phyloP scores from a whole-genome alignment of 1,284 basidiomycete species.

The Moesziomyces parantarcticus region DNA sequence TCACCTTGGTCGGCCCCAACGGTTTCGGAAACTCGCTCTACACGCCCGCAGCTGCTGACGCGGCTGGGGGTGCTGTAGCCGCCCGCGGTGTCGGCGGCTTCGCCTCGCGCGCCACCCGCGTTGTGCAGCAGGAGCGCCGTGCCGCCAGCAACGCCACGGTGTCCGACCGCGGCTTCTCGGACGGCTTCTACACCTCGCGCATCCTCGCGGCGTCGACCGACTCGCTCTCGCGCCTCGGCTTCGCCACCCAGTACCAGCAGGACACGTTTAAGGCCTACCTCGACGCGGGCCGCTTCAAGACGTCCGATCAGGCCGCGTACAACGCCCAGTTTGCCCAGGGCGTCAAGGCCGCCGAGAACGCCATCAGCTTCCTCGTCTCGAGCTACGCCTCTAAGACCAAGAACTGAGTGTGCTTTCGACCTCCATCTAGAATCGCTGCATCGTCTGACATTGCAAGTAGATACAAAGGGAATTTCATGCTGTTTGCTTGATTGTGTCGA shows the following conservation, averaged over 20 bases:
- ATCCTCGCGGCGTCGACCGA: slow-evolving; percentile 72
- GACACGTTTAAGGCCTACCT: slow-evolving; percentile 68
- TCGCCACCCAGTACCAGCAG: slow-evolving; percentile 74
- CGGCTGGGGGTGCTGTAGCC: background rate
- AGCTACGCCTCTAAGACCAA: slow-evolving; percentile 20
- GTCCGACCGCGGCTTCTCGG: slow-evolving; percentile 72
- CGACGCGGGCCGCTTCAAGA: slow-evolving; percentile 18
- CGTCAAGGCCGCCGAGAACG: slow-evolving; percentile 38
- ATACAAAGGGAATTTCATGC: no score
- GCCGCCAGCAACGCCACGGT: slow-evolving; percentile 11
- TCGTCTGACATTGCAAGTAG: no score
- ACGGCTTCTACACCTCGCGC: slow-evolving; percentile 76
- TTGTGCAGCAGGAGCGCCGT: slow-evolving; percentile 9
- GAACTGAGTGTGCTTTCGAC: background rate
- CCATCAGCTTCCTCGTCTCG: slow-evolving; percentile 39
- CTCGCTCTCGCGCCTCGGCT: slow-evolving; percentile 75
- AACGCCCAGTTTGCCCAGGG: slow-evolving; percentile 45
- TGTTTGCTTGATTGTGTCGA: background rate
- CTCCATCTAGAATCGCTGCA: no score
- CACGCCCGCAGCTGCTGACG: background rate
- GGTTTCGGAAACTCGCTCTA: slow-evolving; percentile 35
- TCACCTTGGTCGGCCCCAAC: slow-evolving; percentile 22
- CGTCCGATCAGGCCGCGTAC: slow-evolving; percentile 23
- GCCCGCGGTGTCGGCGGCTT: slow-evolving; percentile 25
- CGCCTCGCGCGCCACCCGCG: slow-evolving; percentile 28